phyloP scores from a whole-genome alignment of 2,329 filamentous ascomycete species.

The Cryphonectria nitschkei region DNA sequence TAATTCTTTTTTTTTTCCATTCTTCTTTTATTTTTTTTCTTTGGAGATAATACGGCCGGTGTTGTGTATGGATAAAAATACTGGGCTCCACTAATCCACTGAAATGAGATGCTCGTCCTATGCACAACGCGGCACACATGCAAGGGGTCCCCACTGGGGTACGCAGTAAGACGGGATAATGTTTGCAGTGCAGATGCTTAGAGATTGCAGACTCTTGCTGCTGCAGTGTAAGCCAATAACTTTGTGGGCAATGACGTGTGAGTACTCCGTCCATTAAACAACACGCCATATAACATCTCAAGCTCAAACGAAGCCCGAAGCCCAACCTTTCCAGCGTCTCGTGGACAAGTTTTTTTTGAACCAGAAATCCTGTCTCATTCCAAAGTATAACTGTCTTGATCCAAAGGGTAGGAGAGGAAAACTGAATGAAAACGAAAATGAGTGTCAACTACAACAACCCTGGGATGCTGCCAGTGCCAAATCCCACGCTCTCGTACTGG shows the following conservation, averaged over 20 bases:
- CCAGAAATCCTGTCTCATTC: neutral
- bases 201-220: slow-evolving; percentile 9
- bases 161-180: slow-evolving; percentile 16
- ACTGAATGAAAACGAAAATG: slow-evolving; percentile 8
- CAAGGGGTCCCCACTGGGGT: neutral
- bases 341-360: too few species aligned
- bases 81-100: neutral
- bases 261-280: neutral
- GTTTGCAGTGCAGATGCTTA: neutral
- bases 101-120: neutral
- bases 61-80: too few species aligned
- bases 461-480: slow-evolving; percentile 19
- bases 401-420: too few species aligned
- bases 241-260: neutral
- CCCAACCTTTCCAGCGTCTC: neutral
- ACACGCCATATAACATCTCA: neutral
- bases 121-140: neutral
- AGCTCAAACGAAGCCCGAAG: neutral
- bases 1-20: too few species aligned
- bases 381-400: neutral
- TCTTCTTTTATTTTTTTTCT: too few species aligned
- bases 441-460: neutral
- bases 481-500: slow-evolving; percentile 27
- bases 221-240: neutral
- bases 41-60: too few species aligned